Percentiles rank a stretch among this genome's conserved stretches.
phyloP scores from a whole-genome alignment of 176 grass and related monocot species.

The Zoysia japonica region DNA sequence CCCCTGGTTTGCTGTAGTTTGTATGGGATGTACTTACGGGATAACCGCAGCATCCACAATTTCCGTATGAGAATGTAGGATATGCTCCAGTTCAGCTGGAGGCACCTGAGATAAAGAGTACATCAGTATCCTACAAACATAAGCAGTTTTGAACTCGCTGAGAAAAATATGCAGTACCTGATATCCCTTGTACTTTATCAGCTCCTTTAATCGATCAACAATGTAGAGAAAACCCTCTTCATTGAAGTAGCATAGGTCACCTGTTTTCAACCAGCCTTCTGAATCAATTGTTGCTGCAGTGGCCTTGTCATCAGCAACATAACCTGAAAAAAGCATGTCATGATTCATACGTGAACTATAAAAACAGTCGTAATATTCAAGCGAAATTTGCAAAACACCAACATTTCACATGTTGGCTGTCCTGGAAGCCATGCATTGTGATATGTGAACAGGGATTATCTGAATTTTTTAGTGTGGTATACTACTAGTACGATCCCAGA shows the following conservation, averaged over 20 bases:
- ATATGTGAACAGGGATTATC: slow-evolving; percentile 13
- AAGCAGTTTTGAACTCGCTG: not conserved
- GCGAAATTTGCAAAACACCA: not conserved
- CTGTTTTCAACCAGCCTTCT: slow-evolving; percentile 72
- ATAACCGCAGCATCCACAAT: slow-evolving; percentile 65
- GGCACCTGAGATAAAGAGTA: slow-evolving; percentile 49
- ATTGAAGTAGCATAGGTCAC: slow-evolving; percentile 75
- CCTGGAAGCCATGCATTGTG: not conserved
- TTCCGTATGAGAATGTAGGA: slow-evolving; percentile 55
- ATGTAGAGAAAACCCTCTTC: slow-evolving; percentile 67
- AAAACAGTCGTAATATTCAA: not conserved
- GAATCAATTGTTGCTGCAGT: slow-evolving; percentile 51
- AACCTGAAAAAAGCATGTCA: slow-evolving; percentile 41
- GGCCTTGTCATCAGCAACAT: slow-evolving; percentile 53
- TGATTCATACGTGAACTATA: not conserved
- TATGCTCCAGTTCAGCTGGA: slow-evolving; percentile 70
- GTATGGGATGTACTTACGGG: slow-evolving; percentile 46
- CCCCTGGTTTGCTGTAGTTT: not conserved
- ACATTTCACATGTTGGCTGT: not conserved
- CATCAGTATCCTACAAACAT: slow-evolving; percentile 9
- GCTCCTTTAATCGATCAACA: slow-evolving; percentile 72
- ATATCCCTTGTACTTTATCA: slow-evolving; percentile 83
- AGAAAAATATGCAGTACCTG: slow-evolving; percentile 43
- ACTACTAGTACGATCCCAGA: not conserved
- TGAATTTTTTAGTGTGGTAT: not conserved